These are phyloP conservation scores for Aspergillus asperescens DNA, from an alignment of 495 filamentous ascomycete species.

Conservation along the genomic window DNA sequence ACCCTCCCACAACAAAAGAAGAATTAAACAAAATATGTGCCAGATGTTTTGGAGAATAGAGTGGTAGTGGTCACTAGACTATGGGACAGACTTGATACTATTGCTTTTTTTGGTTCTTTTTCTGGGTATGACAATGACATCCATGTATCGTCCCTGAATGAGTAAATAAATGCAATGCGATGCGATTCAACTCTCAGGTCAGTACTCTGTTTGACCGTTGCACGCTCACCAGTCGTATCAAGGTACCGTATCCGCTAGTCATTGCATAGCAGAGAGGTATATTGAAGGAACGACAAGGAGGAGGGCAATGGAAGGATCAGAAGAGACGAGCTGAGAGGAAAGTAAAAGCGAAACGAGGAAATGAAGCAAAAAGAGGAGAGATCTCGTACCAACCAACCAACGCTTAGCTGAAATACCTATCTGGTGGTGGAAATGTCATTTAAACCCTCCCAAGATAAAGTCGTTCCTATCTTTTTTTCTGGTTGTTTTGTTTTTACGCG, in stretches of 20 bases:
- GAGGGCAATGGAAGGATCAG: neutral
- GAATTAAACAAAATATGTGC: too few relatives aligned
- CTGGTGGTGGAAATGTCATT: neutral
- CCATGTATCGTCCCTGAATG: neutral
- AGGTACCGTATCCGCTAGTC: neutral
- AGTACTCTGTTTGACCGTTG: neutral
- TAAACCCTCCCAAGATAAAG: neutral
- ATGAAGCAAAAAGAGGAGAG: neutral
- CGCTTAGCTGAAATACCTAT: neutral
- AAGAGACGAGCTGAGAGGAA: neutral
- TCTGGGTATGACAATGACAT: too few relatives aligned
- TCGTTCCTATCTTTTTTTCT: neutral
- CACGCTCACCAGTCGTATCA: neutral
- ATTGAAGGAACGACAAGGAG: neutral
- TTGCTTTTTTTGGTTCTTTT: neutral
- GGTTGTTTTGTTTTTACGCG: neutral
- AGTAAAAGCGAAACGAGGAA: neutral
- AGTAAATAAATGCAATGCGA: neutral
- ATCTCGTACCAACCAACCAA: slow-evolving; percentile 9
- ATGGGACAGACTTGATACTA: neutral
- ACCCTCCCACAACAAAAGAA: neutral
- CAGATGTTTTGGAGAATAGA: too few relatives aligned
- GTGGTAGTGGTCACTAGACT: too few relatives aligned
- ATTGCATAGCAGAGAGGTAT: neutral
- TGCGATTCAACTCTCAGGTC: neutral